These are phyloP conservation scores for Aureobasidium lini DNA, from an alignment of 2,329 filamentous ascomycete genomes.

Conservation along the genomic window DNA sequence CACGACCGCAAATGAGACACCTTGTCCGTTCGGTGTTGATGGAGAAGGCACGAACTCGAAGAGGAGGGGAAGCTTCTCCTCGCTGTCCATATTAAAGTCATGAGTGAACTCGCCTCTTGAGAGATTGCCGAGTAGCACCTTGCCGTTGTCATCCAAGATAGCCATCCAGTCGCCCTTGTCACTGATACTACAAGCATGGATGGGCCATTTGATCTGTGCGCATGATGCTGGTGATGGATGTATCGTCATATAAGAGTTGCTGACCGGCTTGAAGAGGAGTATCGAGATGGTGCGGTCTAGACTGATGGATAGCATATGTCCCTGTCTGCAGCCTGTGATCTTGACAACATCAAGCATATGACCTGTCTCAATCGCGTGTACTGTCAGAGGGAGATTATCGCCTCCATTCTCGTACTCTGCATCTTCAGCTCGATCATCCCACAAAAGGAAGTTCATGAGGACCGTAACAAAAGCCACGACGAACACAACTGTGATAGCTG, in stretches of 20 bases:
- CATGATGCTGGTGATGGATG: constrained; percentile 14
- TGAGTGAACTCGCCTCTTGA: constrained; percentile 49
- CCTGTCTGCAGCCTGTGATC: constrained; percentile 54
- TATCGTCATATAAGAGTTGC: constrained; percentile 14
- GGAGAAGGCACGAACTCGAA: constrained; percentile 53
- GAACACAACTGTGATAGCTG: constrained; percentile 56
- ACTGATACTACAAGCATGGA: constrained; percentile 56
- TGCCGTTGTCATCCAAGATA: constrained; percentile 51
- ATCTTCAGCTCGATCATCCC: constrained; percentile 49
- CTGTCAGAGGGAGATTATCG: constrained; percentile 47
- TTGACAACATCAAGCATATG: constrained; percentile 64
- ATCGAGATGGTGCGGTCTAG: constrained; percentile 50
- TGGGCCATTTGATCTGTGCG: constrained; percentile 24
- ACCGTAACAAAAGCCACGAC: constrained; percentile 58
- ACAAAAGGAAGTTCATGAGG: constrained; percentile 67
- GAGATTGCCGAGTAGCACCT: constrained; percentile 58
- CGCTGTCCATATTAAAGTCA: constrained; percentile 48
- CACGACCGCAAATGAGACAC: constrained; percentile 49
- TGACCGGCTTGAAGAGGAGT: constrained; percentile 2
- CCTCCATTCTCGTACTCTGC: constrained; percentile 36
- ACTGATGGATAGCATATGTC: constrained; percentile 60
- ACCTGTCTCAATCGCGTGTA: constrained; percentile 52
- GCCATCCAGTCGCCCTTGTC: constrained; percentile 58
- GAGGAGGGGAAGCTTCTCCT: constrained; percentile 52
- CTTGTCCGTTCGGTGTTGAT: constrained; percentile 23